These are phyloP conservation scores for Delonix regia DNA, from an alignment of 306 rosid genomes.

Conservation along the genomic window DNA sequence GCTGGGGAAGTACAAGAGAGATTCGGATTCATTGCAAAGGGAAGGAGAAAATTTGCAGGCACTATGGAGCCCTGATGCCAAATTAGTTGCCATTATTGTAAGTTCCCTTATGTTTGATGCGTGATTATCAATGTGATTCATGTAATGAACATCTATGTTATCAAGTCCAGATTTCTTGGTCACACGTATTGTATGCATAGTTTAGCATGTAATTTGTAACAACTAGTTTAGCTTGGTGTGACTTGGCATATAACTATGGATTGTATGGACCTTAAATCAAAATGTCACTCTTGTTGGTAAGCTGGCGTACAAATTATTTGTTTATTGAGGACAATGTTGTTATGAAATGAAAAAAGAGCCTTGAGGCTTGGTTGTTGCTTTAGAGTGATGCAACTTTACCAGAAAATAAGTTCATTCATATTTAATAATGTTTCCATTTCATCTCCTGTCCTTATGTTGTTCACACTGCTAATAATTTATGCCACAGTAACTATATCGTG, in stretches of 20 bases:
- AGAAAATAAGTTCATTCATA: not conserved
- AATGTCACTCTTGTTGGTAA: slow-evolving; percentile 22
- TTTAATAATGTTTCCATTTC: not conserved
- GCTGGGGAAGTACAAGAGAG: slow-evolving; percentile 92
- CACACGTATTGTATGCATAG: slow-evolving; percentile 2
- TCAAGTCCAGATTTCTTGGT: not conserved
- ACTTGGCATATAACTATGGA: not conserved
- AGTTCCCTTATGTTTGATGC: slow-evolving; percentile 34
- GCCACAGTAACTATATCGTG: not conserved
- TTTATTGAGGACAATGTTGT: slow-evolving; percentile 23
- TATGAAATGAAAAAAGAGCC: slow-evolving; percentile 24
- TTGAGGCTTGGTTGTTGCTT: not conserved
- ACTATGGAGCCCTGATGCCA: slow-evolving; percentile 93
- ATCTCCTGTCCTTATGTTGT: not conserved
- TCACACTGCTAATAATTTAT: not conserved
- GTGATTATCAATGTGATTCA: slow-evolving; percentile 3
- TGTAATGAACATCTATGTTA: slow-evolving; percentile 1
- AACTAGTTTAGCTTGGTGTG: not conserved
- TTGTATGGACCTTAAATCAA: not conserved
- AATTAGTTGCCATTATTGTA: slow-evolving; percentile 85
- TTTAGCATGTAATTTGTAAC: slow-evolving; percentile 6
- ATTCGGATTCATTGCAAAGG: slow-evolving; percentile 69
- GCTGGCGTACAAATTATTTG: slow-evolving; percentile 7
- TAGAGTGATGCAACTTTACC: not conserved
- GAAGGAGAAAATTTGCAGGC: slow-evolving; percentile 98